These are phyloP conservation scores for Malus sieversii DNA, from an alignment of 306 rosid genomes.

Conservation along the genomic window DNA sequence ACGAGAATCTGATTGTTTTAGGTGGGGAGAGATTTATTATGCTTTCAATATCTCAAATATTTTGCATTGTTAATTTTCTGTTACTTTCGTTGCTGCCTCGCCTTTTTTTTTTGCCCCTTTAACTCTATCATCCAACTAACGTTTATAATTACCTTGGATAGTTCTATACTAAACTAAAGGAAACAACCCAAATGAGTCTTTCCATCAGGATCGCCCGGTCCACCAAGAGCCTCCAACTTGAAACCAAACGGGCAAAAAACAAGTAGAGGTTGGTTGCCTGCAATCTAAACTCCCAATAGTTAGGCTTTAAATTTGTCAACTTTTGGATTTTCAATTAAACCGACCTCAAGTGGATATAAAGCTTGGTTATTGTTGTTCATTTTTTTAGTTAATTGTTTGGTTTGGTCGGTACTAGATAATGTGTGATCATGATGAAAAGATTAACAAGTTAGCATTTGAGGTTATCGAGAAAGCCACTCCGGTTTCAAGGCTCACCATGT, in stretches of 20 bases:
- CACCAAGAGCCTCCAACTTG: no score
- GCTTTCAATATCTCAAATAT: no score
- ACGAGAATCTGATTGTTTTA: conserved; percentile 69
- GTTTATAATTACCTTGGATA: no score
- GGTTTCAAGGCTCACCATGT: conserved; percentile 78
- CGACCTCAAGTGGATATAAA: no score
- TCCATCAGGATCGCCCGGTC: no score
- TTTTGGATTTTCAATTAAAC: not conserved
- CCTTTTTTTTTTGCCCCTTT: no score
- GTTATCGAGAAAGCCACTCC: conserved; percentile 56
- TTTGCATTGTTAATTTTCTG: no score
- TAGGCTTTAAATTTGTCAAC: not conserved
- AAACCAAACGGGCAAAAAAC: conserved; percentile 10
- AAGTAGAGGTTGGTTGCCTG: conserved; percentile 58
- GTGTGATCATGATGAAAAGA: conserved; percentile 69
- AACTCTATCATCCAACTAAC: no score
- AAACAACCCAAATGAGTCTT: no score
- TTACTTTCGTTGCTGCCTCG: no score
- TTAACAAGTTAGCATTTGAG: conserved; percentile 70
- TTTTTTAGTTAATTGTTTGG: not conserved
- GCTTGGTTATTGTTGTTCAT: no score
- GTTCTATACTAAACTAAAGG: no score
- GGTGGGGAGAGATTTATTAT: conserved; percentile 36
- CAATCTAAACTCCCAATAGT: not conserved
- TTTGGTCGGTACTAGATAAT: conserved; percentile 41